Evolutionary conservation across 1,284 basidiomycete genomes (phyloP), one percentile per base, ranked within the genome.

Genomic region (Coniophora puteana): DNA sequence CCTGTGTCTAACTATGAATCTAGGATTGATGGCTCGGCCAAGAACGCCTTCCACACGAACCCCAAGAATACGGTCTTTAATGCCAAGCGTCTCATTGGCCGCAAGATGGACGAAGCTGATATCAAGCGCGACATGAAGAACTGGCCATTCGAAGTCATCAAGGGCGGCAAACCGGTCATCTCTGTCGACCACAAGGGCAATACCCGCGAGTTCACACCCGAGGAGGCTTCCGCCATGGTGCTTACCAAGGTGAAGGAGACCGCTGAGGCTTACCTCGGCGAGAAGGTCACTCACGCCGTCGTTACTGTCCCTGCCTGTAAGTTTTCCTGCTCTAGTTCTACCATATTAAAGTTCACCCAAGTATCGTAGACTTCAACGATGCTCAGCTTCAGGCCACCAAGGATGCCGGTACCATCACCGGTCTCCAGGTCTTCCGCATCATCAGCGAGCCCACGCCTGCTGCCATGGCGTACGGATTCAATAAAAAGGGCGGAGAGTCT

Each of bases 391-490:
- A 96, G 72, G 95, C 96, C 12, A 99, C 95, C 50, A 97, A 97
- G 72, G 88, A 98, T 54, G 93, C 96, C 41, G 95, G 95, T 65
- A 83, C 90, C 60, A 97, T 98, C 56, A 93, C 95, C 32, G 94
- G 95, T 58, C 81, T 99, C 18, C 93, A 98, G 30, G 95, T 99
- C 36, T 84, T 98, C 40, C 93, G 94, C 63, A 93, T 99, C 50
- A 97, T 99, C 72, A 98, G 98, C 68, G 95, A 99, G 71, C 95
- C 95, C 20, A 98, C 95, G 18, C 95, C 95, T 40, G 95, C 94
- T 40, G 95, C 95, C 25, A 83, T 99, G 39, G 95, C 95, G 1
- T 99, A 99, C 65, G 95, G 93, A 66, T 80, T 95, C 24, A 93
- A 96, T 63, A 84, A 83, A 17, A 55, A 68, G 3, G 88, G 93